Conservation (phyloP, 2,329 filamentous ascomycete species). For the Fusarium ramigenum region DNA sequence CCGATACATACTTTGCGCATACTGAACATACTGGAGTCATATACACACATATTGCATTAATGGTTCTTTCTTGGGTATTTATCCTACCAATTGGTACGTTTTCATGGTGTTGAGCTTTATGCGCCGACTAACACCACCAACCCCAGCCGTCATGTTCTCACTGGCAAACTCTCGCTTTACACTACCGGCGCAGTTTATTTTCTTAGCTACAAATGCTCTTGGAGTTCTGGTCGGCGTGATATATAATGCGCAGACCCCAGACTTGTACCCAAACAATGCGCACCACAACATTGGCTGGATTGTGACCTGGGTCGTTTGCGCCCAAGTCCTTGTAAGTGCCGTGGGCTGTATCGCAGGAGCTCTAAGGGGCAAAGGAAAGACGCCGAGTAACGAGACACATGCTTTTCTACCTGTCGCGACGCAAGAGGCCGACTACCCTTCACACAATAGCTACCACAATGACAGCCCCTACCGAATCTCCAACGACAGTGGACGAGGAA, state of each 20-base stretch:
- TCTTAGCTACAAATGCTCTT: conserved; percentile 69
- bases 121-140: conserved; percentile 5
- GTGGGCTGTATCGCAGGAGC: conserved; percentile 65
- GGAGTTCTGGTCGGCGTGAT: conserved; percentile 72
- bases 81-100: conserved; percentile 75
- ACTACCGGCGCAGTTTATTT: conserved; percentile 73
- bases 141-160: conserved; percentile 83
- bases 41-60: conserved; percentile 75
- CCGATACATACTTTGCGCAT: conserved; percentile 69
- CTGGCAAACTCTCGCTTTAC: conserved; percentile 80
- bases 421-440: conserved; percentile 32
- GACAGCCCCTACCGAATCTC: conserved; percentile 65
- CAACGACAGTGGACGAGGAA: conserved; percentile 78
- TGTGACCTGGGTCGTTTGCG: conserved; percentile 74
- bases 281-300: conserved; percentile 92
- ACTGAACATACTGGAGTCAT: conserved; percentile 65
- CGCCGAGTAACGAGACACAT: conserved; percentile 39
- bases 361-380: neutral
- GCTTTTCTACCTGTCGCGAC: conserved; percentile 71
- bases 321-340: conserved; percentile 75
- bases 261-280: conserved; percentile 87
- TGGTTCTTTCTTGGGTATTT: conserved; percentile 77
- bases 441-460: conserved; percentile 60
- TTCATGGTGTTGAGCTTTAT: neutral
- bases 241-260: conserved; percentile 84